phyloP scores from a whole-genome alignment of 345 rosid species.

The Eutrema yunnanense region DNA sequence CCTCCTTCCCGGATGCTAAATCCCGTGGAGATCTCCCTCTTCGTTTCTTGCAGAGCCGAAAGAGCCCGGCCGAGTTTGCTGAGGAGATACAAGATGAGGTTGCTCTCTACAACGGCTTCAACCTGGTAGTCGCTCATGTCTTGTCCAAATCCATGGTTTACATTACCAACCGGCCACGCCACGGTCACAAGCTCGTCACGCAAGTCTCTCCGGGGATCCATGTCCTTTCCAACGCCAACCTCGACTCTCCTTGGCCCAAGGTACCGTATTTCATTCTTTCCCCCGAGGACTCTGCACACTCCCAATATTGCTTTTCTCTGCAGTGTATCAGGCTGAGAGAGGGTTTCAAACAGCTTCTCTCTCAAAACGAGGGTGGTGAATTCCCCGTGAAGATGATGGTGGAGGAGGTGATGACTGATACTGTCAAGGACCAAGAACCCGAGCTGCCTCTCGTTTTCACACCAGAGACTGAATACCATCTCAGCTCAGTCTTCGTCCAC shows the following conservation, averaged over 20 bases:
- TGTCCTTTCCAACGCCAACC: constrained; percentile 64
- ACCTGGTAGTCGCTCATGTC: constrained; percentile 52
- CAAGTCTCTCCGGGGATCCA: constrained; percentile 74
- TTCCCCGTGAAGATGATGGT: constrained; percentile 48
- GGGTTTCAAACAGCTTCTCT: constrained; percentile 36
- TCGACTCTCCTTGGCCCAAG: constrained; percentile 87
- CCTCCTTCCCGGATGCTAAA: constrained; percentile 33
- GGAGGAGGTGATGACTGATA: constrained; percentile 52
- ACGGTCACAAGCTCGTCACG: constrained; percentile 24
- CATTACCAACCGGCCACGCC: constrained; percentile 59
- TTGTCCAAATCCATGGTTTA: constrained; percentile 53
- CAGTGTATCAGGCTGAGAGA: constrained; percentile 54
- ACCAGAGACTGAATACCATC: constrained; percentile 37
- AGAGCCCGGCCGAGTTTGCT: constrained; percentile 54
- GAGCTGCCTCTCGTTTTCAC: constrained; percentile 38
- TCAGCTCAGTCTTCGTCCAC: constrained; percentile 65
- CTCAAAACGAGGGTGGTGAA: constrained; percentile 32
- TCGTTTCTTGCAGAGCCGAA: constrained; percentile 66
- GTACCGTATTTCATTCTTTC: constrained; percentile 22
- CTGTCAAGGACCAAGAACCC: constrained; percentile 41
- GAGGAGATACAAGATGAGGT: constrained; percentile 44
- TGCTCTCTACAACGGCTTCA: constrained; percentile 60
- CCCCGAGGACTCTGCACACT: background rate
- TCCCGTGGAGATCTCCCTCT: constrained; percentile 67
- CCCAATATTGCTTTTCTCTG: background rate